Percentiles rank a stretch among this genome's conserved stretches.
phyloP scores from a whole-genome alignment of 805 yeast species.

The Maudiozyma saulgeensis region DNA sequence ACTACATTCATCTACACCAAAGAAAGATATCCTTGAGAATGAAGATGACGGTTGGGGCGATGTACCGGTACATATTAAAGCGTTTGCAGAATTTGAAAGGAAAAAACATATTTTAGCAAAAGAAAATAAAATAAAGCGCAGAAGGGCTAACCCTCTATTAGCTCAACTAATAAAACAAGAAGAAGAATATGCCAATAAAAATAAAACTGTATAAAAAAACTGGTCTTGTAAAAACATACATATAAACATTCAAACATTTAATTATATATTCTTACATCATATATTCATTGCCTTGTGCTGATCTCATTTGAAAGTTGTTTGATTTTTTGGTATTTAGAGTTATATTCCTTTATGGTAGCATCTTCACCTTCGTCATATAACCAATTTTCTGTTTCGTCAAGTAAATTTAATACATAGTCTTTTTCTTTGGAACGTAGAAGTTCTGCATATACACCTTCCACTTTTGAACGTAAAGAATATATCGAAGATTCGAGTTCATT shows the following conservation, averaged over 20 bases:
- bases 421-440: constrained; percentile 89
- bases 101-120: constrained; percentile 37
- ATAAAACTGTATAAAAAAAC: neutral
- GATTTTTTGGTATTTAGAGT: constrained; percentile 94
- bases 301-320: neutral
- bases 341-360: constrained; percentile 87
- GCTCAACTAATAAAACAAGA: neutral
- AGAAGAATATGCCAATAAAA: neutral
- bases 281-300: neutral
- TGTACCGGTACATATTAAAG: constrained; percentile 69
- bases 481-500: constrained; percentile 97
- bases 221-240: neutral
- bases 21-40: constrained; percentile 6
- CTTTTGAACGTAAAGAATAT: constrained; percentile 90
- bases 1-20: too few species aligned
- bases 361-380: constrained; percentile 59
- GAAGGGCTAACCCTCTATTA: neutral
- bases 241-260: neutral
- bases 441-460: constrained; percentile 78
- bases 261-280: neutral
- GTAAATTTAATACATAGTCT: constrained; percentile 58
- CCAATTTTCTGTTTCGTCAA: constrained; percentile 92
- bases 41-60: constrained; percentile 40
- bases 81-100: constrained; percentile 77
- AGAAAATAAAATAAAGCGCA: constrained; percentile 1